Percentiles rank a stretch among this genome's conserved stretches.
phyloP scores from a whole-genome alignment of 2,329 filamentous ascomycete genomes.

The Aspergillus amoenus region DNA sequence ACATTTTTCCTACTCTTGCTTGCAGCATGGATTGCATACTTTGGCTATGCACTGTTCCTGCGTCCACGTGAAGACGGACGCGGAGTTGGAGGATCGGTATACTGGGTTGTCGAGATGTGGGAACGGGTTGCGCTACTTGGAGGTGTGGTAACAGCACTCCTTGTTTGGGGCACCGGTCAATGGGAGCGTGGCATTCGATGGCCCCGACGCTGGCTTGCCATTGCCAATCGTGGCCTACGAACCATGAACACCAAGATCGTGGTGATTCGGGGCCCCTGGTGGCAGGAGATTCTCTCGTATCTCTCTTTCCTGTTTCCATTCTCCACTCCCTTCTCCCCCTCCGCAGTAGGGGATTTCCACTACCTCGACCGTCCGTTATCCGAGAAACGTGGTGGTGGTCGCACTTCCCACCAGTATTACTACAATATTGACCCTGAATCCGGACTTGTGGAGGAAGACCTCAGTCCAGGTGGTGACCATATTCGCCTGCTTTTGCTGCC shows the following conservation, averaged over 20 bases:
- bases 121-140: conserved; percentile 92
- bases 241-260: conserved; percentile 97
- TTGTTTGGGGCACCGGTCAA: conserved; percentile 93
- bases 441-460: conserved; percentile 75
- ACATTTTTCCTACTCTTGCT: conserved; percentile 86
- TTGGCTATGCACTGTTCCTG: conserved; percentile 87
- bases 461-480: conserved; percentile 85
- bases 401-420: conserved; percentile 35
- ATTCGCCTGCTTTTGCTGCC: conserved; percentile 87
- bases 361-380: conserved; percentile 64
- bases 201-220: conserved; percentile 86
- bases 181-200: conserved; percentile 95
- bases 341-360: conserved; percentile 68
- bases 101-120: conserved; percentile 89
- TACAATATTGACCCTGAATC: conserved; percentile 64
- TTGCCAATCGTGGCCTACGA: conserved; percentile 84
- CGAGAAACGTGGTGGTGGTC: conserved; percentile 39
- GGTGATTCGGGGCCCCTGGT: conserved; percentile 78
- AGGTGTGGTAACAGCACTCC: conserved; percentile 78
- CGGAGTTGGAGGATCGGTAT: conserved; percentile 88
- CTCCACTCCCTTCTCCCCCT: conserved; percentile 63
- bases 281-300: conserved; percentile 72
- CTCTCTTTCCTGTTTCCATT: conserved; percentile 77
- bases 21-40: conserved; percentile 75
- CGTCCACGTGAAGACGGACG: conserved; percentile 93